Conservation (phyloP, 192 early-diverging fungal species). For the Umbelopsis sp. region DNA sequence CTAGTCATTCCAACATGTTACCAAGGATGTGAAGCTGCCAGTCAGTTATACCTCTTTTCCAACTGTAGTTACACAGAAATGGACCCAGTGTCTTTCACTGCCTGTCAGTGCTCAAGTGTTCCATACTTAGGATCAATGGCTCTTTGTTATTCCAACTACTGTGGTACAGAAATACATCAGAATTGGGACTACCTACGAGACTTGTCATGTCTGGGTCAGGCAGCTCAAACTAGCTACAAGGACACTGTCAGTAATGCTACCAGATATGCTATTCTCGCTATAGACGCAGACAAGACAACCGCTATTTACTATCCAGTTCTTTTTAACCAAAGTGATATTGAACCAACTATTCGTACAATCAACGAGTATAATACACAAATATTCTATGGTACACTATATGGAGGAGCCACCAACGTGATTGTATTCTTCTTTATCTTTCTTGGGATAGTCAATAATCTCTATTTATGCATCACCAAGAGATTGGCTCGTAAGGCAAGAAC, state of each 20-base stretch:
- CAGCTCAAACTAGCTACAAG: not conserved
- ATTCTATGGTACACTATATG: not conserved
- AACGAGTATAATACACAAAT: not conserved
- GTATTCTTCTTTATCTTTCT: not conserved
- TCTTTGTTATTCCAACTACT: constrained; percentile 11
- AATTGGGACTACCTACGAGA: not conserved
- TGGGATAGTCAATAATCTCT: not conserved
- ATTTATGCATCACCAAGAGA: not conserved
- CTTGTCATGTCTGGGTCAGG: not conserved
- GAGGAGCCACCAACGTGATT: not conserved
- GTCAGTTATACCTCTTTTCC: not conserved
- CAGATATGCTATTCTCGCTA: not conserved
- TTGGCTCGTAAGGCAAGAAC: not conserved
- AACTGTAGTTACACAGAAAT: not conserved
- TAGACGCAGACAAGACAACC: not conserved
- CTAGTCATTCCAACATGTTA: no score
- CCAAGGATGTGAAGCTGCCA: constrained; percentile 3
- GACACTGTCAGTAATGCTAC: not conserved
- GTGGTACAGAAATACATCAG: not conserved
- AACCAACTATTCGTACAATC: not conserved
- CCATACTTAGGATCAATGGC: constrained; percentile 22
- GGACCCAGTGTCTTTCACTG: not conserved
- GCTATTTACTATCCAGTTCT: not conserved
- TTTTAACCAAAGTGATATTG: not conserved
- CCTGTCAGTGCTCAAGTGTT: constrained; percentile 19